Conservation (phyloP, 768 basidiomycete genomes). For the Collybiopsis confluens region DNA sequence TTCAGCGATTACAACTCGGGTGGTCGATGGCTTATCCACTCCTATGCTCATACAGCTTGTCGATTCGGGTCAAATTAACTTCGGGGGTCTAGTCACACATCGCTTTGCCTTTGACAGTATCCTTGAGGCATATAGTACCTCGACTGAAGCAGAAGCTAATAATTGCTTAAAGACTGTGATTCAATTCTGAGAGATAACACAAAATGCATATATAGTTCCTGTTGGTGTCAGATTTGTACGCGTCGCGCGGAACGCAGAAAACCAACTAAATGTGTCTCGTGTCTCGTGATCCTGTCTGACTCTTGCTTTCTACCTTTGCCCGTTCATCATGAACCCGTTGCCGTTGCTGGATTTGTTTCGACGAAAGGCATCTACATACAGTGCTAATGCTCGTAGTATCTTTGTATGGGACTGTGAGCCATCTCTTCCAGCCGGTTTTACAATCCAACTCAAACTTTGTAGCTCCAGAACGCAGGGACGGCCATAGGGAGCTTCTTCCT, state of each 20-base stretch:
- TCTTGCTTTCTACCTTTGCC: too few relatives aligned
- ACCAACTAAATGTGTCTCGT: too few relatives aligned
- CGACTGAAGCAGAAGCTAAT: constrained; percentile 16
- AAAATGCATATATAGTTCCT: too few relatives aligned
- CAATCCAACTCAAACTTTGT: background rate
- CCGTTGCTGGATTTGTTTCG: too few relatives aligned
- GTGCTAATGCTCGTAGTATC: too few relatives aligned
- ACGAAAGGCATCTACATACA: too few relatives aligned
- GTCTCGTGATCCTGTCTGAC: too few relatives aligned
- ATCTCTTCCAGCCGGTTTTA: constrained; percentile 28
- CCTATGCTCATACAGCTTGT: constrained; percentile 18
- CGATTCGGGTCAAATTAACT: constrained; percentile 15
- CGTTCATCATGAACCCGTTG: too few relatives aligned
- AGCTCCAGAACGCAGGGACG: background rate
- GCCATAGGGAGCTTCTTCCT: background rate
- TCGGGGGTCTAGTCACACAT: constrained; percentile 15
- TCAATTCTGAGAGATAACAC: constrained; percentile 16
- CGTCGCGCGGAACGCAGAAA: too few relatives aligned
- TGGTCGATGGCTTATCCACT: constrained; percentile 16
- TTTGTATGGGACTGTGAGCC: too few relatives aligned
- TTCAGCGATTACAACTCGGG: constrained; percentile 18
- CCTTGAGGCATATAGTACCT: constrained; percentile 16
- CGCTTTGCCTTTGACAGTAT: constrained; percentile 16
- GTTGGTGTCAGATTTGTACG: too few relatives aligned
- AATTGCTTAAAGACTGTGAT: constrained; percentile 20